These are phyloP conservation scores for Tetraselmis striata DNA, from an alignment of 139 green algal genomes.

Conservation along the genomic window DNA sequence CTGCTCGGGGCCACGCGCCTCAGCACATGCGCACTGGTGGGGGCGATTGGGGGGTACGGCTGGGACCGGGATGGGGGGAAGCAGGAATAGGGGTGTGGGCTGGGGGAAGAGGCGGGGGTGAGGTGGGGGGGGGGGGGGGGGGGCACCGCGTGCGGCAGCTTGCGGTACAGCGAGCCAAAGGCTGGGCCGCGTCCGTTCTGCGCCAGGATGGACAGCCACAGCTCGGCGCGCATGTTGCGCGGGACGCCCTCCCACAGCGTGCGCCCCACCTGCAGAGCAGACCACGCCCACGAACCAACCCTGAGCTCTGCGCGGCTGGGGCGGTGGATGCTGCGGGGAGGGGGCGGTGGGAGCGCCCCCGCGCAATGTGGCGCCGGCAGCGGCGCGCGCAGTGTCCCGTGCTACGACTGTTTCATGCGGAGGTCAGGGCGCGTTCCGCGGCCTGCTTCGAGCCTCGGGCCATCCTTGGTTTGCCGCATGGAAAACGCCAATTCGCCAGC, in stretches of 20 bases:
- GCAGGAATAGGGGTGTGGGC: not conserved
- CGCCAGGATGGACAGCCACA: conserved; percentile 42
- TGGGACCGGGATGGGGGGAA: too few relatives aligned
- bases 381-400: too few relatives aligned
- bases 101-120: not conserved
- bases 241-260: conserved; percentile 22
- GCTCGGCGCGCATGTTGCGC: conserved; percentile 35
- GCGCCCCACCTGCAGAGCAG: conserved; percentile 40
- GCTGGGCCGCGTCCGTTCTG: conserved; percentile 5
- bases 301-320: too few relatives aligned
- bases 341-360: too few relatives aligned
- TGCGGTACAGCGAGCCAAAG: conserved; percentile 4
- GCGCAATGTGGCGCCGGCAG: too few relatives aligned
- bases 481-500: too few relatives aligned
- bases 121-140: not conserved
- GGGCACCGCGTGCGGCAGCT: conserved; percentile 5
- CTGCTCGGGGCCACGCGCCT: not conserved
- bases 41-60: not conserved
- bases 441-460: too few relatives aligned
- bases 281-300: too few relatives aligned
- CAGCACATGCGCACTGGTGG: not conserved
- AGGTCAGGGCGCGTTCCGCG: too few relatives aligned
- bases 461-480: too few relatives aligned
- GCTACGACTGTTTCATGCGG: too few relatives aligned
- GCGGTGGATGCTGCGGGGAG: too few relatives aligned